Conservation (phyloP, 1,139 yeast genomes). For the Saccharomyces hybrid region DNA sequence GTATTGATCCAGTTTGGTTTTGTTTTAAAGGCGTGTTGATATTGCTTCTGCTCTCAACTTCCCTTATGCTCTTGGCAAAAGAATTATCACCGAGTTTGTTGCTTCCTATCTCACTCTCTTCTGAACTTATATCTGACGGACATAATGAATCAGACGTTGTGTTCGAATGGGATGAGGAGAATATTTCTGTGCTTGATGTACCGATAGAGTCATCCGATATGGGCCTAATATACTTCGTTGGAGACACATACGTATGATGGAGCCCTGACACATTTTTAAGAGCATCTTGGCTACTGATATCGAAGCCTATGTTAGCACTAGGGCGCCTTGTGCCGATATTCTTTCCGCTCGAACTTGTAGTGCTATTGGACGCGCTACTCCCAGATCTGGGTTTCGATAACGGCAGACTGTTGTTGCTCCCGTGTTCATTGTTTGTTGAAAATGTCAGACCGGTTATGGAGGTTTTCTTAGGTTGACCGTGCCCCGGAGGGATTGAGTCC, state of each 20-base stretch:
- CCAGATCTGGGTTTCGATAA: neutral
- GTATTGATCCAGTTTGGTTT: neutral
- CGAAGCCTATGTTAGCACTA: neutral
- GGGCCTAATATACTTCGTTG: slow-evolving; percentile 18
- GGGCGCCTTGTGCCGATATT: neutral
- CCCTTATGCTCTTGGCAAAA: neutral
- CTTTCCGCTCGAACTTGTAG: neutral
- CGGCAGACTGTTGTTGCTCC: neutral
- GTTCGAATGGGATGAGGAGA: slow-evolving; percentile 13
- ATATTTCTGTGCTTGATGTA: slow-evolving; percentile 21
- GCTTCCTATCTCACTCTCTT: neutral
- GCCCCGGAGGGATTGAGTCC: neutral
- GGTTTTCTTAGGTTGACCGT: neutral
- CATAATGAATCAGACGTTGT: slow-evolving; percentile 3
- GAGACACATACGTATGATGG: neutral
- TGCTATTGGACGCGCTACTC: neutral
- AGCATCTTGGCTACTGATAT: neutral
- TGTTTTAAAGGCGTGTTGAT: neutral
- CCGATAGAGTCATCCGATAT: slow-evolving; percentile 23
- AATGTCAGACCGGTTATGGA: neutral
- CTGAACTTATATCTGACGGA: neutral
- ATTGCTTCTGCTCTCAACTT: neutral
- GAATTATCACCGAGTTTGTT: neutral
- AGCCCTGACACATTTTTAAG: neutral
- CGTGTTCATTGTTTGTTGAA: neutral